These are phyloP conservation scores for Pichia sp. DNA, from an alignment of 1,139 yeast species.

Conservation along the genomic window DNA sequence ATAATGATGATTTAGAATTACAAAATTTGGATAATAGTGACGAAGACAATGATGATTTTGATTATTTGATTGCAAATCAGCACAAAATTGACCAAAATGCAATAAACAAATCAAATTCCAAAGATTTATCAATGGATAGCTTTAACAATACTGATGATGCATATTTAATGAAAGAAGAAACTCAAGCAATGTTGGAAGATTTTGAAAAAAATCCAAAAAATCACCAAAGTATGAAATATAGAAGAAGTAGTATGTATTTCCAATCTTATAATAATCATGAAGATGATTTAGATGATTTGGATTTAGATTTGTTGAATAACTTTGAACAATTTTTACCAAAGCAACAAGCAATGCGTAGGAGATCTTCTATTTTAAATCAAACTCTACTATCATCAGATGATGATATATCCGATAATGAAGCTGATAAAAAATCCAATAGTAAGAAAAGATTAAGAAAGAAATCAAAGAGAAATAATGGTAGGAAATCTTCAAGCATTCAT, in stretches of 20 bases:
- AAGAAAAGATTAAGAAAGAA: constrained; percentile 5
- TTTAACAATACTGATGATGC: constrained; percentile 21
- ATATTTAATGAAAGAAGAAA: constrained; percentile 38
- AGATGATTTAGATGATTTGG: constrained; percentile 28
- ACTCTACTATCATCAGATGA: constrained; percentile 24
- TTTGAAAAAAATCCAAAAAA: constrained; percentile 31
- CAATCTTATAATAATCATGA: constrained; percentile 10
- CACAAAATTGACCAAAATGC: constrained; percentile 12
- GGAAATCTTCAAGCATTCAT: constrained; percentile 5
- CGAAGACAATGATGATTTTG: constrained; percentile 42
- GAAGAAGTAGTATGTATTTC: constrained; percentile 15
- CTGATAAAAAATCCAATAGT: not conserved
- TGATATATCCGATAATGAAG: constrained; percentile 13
- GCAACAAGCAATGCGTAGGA: constrained; percentile 16
- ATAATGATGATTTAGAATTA: constrained; percentile 50
- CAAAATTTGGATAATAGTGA: constrained; percentile 46
- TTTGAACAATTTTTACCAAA: constrained; percentile 17
- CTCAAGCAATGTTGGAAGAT: constrained; percentile 39
- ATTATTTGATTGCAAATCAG: constrained; percentile 30
- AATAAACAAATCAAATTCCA: constrained; percentile 35
- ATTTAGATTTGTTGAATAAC: constrained; percentile 17
- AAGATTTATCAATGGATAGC: constrained; percentile 32
- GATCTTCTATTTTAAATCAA: constrained; percentile 21
- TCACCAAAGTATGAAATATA: constrained; percentile 5
- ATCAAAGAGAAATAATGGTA: constrained; percentile 4